Base-by-base conservation (phyloP, 2,329 filamentous ascomycete species). In the Ilyonectria destructans region DNA sequence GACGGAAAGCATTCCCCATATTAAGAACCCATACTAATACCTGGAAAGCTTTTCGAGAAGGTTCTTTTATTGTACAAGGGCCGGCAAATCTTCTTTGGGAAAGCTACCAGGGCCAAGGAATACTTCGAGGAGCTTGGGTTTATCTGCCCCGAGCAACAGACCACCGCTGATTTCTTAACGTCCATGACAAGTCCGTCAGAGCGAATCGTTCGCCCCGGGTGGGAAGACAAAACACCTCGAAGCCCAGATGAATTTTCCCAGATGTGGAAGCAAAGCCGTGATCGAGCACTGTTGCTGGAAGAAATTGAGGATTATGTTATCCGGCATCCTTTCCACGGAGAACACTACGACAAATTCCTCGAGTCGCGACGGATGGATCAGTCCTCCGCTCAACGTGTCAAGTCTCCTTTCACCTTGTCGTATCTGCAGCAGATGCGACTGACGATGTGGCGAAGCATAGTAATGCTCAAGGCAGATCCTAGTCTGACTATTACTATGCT, bases 141-240 rank as follows among this genome's bases (percentile, higher is more conserved):
- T 71, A 82, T 87, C 9, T 91, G 79, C 26, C 81, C 82, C 1
- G 75, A 78, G 2, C 77, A 83, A 31, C 81, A 90, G 70, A 94
- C 91, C 0, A 93, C 91, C 0, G 89, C 91, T 2, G 92, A 94
- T 75, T 94, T 93, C 78, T 80, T 94, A 23, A 93, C 72, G 1
- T 85, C 85, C 0, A 83, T 88, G 37, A 87, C 85, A 1, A 78
- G 75, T 15, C 75, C 77, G 0, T 61, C 68, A 1, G 81, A 82
- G 58, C 78, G 80, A n/a, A 54, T 78, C 17, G 63, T 80, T 17
- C 76, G 72, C 6, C 74, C 74, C 1, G 80, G 80, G 0, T 80
- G 71, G 21, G 75, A 81, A 56, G 70, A 73, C 23, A 75, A 69
- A 6, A 77, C 79, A 2, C 80, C 80, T 1, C 74, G 78, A 15